phyloP scores from a whole-genome alignment of 139 green algal species.

The Asterochloris erici region DNA sequence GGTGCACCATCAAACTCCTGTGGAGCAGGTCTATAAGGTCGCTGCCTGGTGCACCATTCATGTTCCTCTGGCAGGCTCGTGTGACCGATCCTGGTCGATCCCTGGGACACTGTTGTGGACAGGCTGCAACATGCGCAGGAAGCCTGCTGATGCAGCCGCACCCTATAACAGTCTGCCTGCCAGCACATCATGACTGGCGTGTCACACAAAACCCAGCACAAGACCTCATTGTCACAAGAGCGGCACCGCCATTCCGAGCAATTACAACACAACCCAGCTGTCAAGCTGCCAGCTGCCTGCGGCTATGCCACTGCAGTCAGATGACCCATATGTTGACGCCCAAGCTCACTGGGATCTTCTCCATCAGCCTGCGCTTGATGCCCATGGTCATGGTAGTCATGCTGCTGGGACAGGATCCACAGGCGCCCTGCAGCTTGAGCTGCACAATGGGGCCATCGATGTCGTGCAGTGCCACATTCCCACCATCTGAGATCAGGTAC shows the following conservation, averaged over 20 bases:
- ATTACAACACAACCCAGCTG: no score
- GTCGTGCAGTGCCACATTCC: conserved; percentile 98
- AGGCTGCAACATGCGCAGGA: no score
- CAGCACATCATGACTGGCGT: neutral
- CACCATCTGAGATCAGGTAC: conserved; percentile 91
- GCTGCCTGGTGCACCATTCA: no score
- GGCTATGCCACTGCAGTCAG: neutral
- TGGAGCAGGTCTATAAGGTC: no score
- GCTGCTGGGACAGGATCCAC: conserved; percentile 89
- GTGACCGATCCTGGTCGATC: no score
- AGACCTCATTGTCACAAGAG: neutral
- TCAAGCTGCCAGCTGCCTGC: neutral
- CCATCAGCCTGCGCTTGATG: conserved; percentile 94
- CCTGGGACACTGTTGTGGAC: no score
- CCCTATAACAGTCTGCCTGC: no score
- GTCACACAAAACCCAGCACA: neutral
- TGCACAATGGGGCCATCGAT: conserved; percentile 94
- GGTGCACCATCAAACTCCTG: neutral
- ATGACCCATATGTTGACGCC: neutral
- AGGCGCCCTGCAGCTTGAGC: conserved; percentile 84
- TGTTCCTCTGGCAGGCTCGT: no score
- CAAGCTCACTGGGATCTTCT: conserved; percentile 83
- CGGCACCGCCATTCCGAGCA: no score
- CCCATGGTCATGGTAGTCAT: conserved; percentile 98
- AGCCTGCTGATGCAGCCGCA: no score